These are phyloP conservation scores for Pseudoscleropodium purum DNA, from an alignment of 225 moss, liverwort and hornwort species.

Conservation along the genomic window DNA sequence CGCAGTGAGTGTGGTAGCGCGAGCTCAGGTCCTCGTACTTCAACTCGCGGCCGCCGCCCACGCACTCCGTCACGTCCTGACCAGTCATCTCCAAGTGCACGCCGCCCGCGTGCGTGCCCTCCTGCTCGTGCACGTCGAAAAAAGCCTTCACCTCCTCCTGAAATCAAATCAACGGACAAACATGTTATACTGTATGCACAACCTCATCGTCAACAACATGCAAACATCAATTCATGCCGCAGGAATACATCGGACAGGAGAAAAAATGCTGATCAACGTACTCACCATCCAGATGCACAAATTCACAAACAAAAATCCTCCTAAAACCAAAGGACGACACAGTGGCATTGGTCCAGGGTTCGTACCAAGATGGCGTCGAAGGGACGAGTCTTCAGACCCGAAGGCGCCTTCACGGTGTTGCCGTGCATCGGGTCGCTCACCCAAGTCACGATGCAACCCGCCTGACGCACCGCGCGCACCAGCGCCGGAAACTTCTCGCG, in stretches of 20 bases:
- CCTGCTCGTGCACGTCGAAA: conserved; percentile 76
- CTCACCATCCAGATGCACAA: neutral
- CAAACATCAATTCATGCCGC: neutral
- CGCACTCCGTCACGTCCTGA: conserved; percentile 78
- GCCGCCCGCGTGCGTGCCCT: conserved; percentile 73
- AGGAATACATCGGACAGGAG: no score
- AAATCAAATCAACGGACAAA: neutral
- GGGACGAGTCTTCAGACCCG: conserved; percentile 74
- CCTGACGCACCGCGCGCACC: conserved; percentile 51
- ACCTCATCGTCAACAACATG: no score
- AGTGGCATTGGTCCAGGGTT: fast-evolving
- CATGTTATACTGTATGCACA: neutral
- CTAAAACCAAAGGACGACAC: neutral
- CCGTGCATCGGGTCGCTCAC: conserved; percentile 91
- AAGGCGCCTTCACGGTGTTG: conserved; percentile 79
- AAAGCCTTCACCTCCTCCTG: conserved; percentile 52
- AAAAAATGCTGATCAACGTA: no score
- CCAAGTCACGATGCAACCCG: conserved; percentile 71
- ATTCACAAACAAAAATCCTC: no score
- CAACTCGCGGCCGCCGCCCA: conserved; percentile 63
- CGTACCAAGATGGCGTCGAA: conserved; percentile 61
- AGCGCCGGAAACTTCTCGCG: conserved; percentile 29
- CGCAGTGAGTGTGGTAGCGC: conserved; percentile 84
- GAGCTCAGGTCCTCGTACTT: conserved; percentile 68
- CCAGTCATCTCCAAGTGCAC: conserved; percentile 88